Evolutionary conservation across 768 basidiomycete genomes (phyloP), one percentile per base, ranked within the genome.

Genomic region (Tulasnella sp.): DNA sequence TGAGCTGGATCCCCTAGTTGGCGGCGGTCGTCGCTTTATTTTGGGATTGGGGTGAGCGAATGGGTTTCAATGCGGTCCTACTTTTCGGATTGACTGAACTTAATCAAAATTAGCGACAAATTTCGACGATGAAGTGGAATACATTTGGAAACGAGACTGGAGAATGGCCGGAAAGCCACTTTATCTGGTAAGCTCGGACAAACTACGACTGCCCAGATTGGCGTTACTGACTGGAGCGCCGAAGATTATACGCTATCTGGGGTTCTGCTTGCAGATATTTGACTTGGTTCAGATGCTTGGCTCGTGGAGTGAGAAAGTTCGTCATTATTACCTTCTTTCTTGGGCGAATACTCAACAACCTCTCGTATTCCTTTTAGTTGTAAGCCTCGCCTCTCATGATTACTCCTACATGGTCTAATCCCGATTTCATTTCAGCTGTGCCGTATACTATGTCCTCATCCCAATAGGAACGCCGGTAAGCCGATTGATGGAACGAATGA

Each of bases 81-180:
- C 36, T 22, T 22, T 16, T 26, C 36, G n/a, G 12, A 41, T 36
- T 41, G 44, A 34, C 40, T 1, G 3, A 19, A 47, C 36, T 5
- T 7, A 8, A 9, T 52, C 12, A 5, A 41, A 32, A 9, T 41
- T 29, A 69, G 68, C 29, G 9, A 69, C 68, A 16, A 22, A 42
- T 19, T 8, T 69, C 9, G 47, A 44, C 29, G 42, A 69, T 29
- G 68, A 69, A 37, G 47, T 69, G 22, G 42, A 47, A 4, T 69
- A 44, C n/a, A 68, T 68, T 2, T 68, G 68, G 42, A 39, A 34
- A 59, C 22, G 47, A 47, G 44, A 47, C 26, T 44, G 40, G 42
- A 41, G 44, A n/a, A 69, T 69, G 68, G 44, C 70, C 11, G 59
- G 70, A 1, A 72, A 72, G 22, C 70, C 70, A 29, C 52, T 72